A percentile compares a stretch with the other conserved stretches of the same genome.
These are phyloP conservation scores for Coemansia brasiliensis DNA, from an alignment of 192 early-diverging fungal genomes.

Conservation along the genomic window DNA sequence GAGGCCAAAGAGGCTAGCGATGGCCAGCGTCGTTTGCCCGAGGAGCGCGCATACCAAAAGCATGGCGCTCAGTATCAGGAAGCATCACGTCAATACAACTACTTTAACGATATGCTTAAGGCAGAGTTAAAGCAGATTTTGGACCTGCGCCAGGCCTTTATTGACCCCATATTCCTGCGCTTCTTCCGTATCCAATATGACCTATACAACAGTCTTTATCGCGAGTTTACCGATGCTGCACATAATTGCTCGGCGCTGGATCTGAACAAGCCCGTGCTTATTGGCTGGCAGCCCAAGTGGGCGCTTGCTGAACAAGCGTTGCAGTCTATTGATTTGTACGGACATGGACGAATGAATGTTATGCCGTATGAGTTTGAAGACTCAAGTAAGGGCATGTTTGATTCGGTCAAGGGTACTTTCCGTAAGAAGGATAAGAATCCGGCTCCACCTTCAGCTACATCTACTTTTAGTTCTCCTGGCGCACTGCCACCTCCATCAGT, in stretches of 20 bases:
- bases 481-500: constrained; percentile 6
- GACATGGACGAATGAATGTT: constrained; percentile 33
- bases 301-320: constrained; percentile 22
- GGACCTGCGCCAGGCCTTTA: constrained; percentile 68
- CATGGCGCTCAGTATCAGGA: constrained; percentile 72
- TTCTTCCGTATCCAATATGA: constrained; percentile 83
- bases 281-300: constrained; percentile 48
- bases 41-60: constrained; percentile 69
- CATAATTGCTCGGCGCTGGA: constrained; percentile 60
- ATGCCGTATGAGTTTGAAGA: constrained; percentile 28
- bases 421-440: constrained; percentile 47
- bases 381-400: constrained; percentile 29
- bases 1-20: constrained; percentile 64
- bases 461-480: constrained; percentile 17
- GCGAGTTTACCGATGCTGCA: constrained; percentile 59
- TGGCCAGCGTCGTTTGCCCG: constrained; percentile 51
- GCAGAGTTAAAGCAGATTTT: constrained; percentile 80
- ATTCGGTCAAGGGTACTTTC: constrained; percentile 44
- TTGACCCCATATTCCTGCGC: constrained; percentile 83
- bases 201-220: constrained; percentile 70
- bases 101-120: constrained; percentile 79
- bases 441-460: constrained; percentile 18
- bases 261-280: constrained; percentile 36
- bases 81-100: constrained; percentile 81
- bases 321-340: constrained; percentile 35